phyloP scores from a whole-genome alignment of 345 rosid genomes.

The Streptanthus diversifolius region DNA sequence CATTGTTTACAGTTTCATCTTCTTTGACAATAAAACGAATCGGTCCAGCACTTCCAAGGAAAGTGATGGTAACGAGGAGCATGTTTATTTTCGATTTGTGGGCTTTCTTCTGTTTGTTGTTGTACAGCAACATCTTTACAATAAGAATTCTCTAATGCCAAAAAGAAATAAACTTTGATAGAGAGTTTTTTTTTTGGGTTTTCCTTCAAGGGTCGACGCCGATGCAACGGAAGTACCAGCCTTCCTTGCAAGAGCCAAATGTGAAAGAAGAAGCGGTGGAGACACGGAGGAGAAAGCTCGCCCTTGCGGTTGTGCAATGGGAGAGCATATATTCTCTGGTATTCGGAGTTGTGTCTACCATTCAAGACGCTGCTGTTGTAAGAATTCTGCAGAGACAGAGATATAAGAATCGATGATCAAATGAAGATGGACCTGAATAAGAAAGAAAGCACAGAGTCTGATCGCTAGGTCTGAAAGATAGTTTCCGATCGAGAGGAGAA shows the following conservation, averaged over 20 bases:
- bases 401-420: neutral
- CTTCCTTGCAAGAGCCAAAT: constrained; percentile 82
- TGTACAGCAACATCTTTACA: constrained; percentile 50
- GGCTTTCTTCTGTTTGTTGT: constrained; percentile 75
- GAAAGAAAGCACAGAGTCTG: neutral
- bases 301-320: constrained; percentile 67
- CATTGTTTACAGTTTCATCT: constrained; percentile 62
- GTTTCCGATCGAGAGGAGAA: neutral
- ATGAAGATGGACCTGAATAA: neutral
- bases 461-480: neutral
- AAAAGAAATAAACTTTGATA: neutral
- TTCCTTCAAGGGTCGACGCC: constrained; percentile 72
- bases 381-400: neutral
- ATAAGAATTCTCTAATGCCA: neutral
- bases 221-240: constrained; percentile 95
- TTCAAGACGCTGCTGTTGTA: constrained; percentile 46
- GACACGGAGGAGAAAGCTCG: constrained; percentile 49
- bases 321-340: constrained; percentile 63
- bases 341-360: constrained; percentile 68
- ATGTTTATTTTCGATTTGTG: constrained; percentile 51
- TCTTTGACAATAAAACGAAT: constrained; percentile 85
- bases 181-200: neutral
- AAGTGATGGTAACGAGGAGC: constrained; percentile 63
- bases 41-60: constrained; percentile 89
- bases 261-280: constrained; percentile 48